Evolutionary conservation across 2,329 filamentous ascomycete species (phyloP).

Genomic region (Aspergillus melleus): DNA sequence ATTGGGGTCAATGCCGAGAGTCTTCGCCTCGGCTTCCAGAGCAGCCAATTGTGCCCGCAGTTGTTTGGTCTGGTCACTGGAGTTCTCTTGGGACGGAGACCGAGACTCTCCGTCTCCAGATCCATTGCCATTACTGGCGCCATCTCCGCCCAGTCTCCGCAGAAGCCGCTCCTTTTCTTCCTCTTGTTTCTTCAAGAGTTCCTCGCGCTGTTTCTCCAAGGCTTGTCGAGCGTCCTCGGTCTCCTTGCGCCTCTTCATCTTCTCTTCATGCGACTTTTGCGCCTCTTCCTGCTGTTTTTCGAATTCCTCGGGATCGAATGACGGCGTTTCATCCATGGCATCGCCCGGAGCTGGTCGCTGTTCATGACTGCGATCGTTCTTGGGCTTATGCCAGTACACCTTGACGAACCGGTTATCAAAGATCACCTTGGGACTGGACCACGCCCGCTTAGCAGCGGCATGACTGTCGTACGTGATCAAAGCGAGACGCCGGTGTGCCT

Average conservation of each 20-base stretch:
- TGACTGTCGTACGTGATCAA: conserved; percentile 56
- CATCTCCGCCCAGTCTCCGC: conserved; percentile 48
- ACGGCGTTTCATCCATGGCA: conserved; percentile 40
- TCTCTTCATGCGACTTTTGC: conserved; percentile 58
- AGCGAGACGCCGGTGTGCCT: conserved; percentile 55
- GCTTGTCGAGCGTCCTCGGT: conserved; percentile 52
- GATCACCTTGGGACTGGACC: conserved; percentile 61
- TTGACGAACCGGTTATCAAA: conserved; percentile 67
- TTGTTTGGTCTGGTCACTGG: conserved; percentile 51
- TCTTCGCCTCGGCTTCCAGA: conserved; percentile 57
- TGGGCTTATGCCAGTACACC: conserved; percentile 61
- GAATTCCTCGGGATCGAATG: conserved; percentile 55
- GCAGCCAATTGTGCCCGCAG: conserved; percentile 56
- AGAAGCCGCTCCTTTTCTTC: conserved; percentile 54
- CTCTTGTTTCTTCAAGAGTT: conserved; percentile 55
- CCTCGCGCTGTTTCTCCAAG: conserved; percentile 54
- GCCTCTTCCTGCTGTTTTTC: conserved; percentile 57
- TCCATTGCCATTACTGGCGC: conserved; percentile 29
- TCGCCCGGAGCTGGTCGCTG: conserved; percentile 21
- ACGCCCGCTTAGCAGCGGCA: conserved; percentile 54
- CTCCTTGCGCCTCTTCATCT: conserved; percentile 53
- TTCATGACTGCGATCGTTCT: conserved; percentile 31
- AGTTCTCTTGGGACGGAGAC: conserved; percentile 34
- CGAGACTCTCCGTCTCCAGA: conserved; percentile 25
- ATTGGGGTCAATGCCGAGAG: conserved; percentile 52